Evolutionary conservation across 129 eudicot species (phyloP).

Genomic region (Helianthus annuus): HanXRQr2.0-SUNRISE NC_035444.2:15703793-15704292

Average conservation of each 20-base stretch:
- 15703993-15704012: slow-evolving; percentile 56
- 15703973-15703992: slow-evolving; percentile 13
- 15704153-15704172: slow-evolving; percentile 71
- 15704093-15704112: slow-evolving; percentile 81
- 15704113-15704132: slow-evolving; percentile 89
- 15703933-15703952: slow-evolving; percentile 73
- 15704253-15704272: too few relatives aligned
- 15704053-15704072: neutral
- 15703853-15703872: slow-evolving; percentile 56
- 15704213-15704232: slow-evolving; percentile 66
- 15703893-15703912: slow-evolving; percentile 58
- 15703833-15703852: slow-evolving; percentile 1
- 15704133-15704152: slow-evolving; percentile 70
- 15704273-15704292: too few relatives aligned
- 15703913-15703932: slow-evolving; percentile 52
- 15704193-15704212: slow-evolving; percentile 71
- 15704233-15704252: neutral
- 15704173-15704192: slow-evolving; percentile 69
- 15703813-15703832: neutral
- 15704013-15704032: neutral
- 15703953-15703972: slow-evolving; percentile 53
- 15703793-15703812: neutral
- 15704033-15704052: neutral
- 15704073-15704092: slow-evolving; percentile 21
- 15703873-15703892: slow-evolving; percentile 71